A percentile compares a stretch with the other conserved stretches of the same genome.
Evolutionary conservation across 2,329 filamentous ascomycete species (phyloP).

Genomic region (Neonectria magnoliae): DNA sequence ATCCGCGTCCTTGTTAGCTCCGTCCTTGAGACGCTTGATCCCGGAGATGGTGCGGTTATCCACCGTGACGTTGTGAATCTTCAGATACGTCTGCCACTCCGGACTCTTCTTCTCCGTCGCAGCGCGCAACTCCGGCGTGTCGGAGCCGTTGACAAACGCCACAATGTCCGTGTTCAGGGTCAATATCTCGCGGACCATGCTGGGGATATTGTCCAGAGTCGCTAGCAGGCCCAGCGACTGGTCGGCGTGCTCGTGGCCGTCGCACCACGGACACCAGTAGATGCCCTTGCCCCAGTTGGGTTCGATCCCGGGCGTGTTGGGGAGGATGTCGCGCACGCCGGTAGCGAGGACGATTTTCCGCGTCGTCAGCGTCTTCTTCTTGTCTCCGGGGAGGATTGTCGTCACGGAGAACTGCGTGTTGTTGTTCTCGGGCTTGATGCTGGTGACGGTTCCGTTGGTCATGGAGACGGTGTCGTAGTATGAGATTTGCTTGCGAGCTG

Average conservation of each 20-base stretch:
- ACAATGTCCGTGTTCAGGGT: constrained; percentile 66
- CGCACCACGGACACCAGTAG: constrained; percentile 73
- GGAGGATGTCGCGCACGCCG: constrained; percentile 65
- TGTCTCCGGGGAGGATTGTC: constrained; percentile 27
- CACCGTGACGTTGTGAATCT: constrained; percentile 60
- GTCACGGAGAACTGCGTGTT: constrained; percentile 59
- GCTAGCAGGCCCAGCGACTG: constrained; percentile 65
- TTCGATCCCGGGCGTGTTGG: constrained; percentile 61
- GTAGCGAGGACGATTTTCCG: constrained; percentile 68
- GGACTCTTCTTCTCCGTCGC: constrained; percentile 52
- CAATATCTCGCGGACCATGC: constrained; percentile 60
- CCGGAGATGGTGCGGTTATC: constrained; percentile 65
- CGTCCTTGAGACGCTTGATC: constrained; percentile 58
- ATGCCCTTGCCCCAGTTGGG: constrained; percentile 69
- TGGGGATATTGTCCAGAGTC: constrained; percentile 54
- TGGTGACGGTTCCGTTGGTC: constrained; percentile 62
- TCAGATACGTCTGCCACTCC: constrained; percentile 60
- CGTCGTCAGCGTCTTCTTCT: constrained; percentile 51
- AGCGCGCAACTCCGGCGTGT: constrained; percentile 56
- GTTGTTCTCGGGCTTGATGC: constrained; percentile 51
- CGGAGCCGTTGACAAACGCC: constrained; percentile 68
- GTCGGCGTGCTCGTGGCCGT: constrained; percentile 69
- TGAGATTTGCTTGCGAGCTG: constrained; percentile 62
- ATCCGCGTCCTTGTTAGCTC: constrained; percentile 48
- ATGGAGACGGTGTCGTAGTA: constrained; percentile 61